Base-by-base conservation (phyloP, 192 early-diverging fungal genomes). In the Thamnidium elegans region DNA sequence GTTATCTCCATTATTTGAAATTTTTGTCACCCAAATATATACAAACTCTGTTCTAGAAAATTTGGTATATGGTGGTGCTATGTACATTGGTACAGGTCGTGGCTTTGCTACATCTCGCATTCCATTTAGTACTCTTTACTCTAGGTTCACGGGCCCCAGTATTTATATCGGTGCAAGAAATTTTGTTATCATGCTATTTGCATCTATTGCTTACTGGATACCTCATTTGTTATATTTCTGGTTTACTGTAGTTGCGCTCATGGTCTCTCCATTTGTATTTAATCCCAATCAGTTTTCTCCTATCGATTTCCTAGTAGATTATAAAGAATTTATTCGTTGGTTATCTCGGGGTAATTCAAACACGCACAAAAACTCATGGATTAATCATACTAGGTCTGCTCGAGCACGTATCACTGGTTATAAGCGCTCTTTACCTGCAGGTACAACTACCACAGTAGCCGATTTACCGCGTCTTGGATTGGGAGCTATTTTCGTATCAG, bases 251-350 rank as follows among this genome's bases (percentile, higher is more conserved):
- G 67, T 89, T 30, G 88, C 91, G 7, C 70, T 94, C 44, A 72
- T 87, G 50, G 78, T 94, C 50, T 88, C 92, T 51, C 91, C 92
- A 2, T 94, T 93, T 69, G 55, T 94, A 43, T 94, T 91, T 73
- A 94, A 94, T 61, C 91, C 90, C n/a, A 90, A 92, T 65, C 92
- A 94, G 74, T 93, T 94, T 55, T 79, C 85, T n/a, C 78, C 92
- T 56, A 78, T 79, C 0, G 88, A 90, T 66, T 93, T 93, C 69
- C 78, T 92, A 66, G 61, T 87, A 7, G 92, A 94, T 68, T 94
- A 91, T 70, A 84, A 81, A 45, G 88, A 90, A 69, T 92, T 86
- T 77, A 73, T 94, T 63, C 83, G 84, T 56, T 94, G 92, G 90
- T 75, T 94, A 50, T 89, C 86, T n/a, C 81, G 88, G 5, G 89